Conservation (phyloP, 345 rosid species). For the Populus davidiana region DNA sequence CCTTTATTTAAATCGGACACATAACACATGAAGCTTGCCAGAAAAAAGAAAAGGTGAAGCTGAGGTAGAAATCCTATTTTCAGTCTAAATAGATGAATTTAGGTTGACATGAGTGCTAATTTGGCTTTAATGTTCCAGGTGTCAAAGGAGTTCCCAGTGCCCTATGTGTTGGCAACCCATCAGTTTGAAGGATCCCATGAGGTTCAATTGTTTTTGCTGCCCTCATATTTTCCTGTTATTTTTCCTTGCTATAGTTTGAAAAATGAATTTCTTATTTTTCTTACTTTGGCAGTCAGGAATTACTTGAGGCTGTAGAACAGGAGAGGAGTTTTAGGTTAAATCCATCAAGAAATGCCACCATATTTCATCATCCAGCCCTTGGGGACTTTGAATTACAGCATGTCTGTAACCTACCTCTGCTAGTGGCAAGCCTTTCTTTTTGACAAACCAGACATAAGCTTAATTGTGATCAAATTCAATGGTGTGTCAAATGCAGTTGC, state of each 20-base stretch:
- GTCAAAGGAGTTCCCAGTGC: conserved; percentile 98
- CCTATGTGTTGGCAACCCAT: conserved; percentile 99
- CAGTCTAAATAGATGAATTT: background rate
- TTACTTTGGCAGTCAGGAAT: conserved; percentile 65
- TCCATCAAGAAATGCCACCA: conserved; percentile 74
- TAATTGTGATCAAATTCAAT: background rate
- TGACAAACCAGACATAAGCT: conserved; percentile 5
- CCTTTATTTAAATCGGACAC: background rate
- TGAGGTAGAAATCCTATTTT: background rate
- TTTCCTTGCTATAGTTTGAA: background rate
- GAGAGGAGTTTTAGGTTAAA: conserved; percentile 77
- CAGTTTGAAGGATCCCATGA: conserved; percentile 80
- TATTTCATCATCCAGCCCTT: conserved; percentile 89
- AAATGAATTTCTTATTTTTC: background rate
- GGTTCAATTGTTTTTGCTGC: conserved; percentile 37
- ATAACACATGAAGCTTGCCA: background rate
- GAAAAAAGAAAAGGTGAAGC: background rate
- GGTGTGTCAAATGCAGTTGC: conserved; percentile 49
- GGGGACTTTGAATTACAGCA: conserved; percentile 95
- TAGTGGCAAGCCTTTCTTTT: conserved; percentile 8
- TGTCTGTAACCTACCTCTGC: conserved; percentile 43
- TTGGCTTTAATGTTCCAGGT: conserved; percentile 46
- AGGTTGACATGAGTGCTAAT: background rate
- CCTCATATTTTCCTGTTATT: background rate
- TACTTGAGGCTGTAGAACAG: conserved; percentile 81